Base-by-base conservation (phyloP, 495 filamentous ascomycete species). In the Talaromyces thailandensis region DNA sequence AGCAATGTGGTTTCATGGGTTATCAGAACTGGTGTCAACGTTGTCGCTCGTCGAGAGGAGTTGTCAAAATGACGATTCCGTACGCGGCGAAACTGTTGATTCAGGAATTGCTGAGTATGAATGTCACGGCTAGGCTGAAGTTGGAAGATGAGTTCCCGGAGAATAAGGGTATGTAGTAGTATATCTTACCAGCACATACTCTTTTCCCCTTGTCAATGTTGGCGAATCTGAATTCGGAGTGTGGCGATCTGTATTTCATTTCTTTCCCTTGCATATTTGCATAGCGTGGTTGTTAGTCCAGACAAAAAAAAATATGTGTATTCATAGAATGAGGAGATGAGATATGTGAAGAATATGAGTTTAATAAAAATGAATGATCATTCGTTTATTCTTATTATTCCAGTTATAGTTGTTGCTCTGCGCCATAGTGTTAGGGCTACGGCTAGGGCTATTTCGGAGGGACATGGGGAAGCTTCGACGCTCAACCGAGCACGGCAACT, bases 1-100 rank as follows among this genome's bases (percentile, higher is more conserved):
- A 92, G 76, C 76, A 77, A 26, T 99, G 94, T 67, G 94, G 94
- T 1, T 83, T 96, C 71, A 95, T 99, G 84, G 95, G 94, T 1
- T 96, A 94, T 69, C 82, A 88, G 66, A 91, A 90, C 58, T 98
- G 89, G 86, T 99, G 94, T 68, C 88, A 92, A 70, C 90, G 86
- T 2, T 99, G 94, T 75, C 84, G 88, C 75, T 91, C 86, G 58
- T 90, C 88, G 25, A 81, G 86, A 37, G 83, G 86, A 6, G 89
- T 98, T 11, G 86, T 87, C 6, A 87, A 88, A 75, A 93, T 99
- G 89, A 92, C 84, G 57, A 96, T 99, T 77, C 94, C 94, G n/a
- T 99, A 99, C 74, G 94, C 95, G 5, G 95, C 95, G 3, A 99
- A 99, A 82, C 75, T 99, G 69, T 77, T 99, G 58, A 89, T 99